These are phyloP conservation scores for Aspergillus aculeatus DNA, from an alignment of 2,329 filamentous ascomycete species.

Conservation along the genomic window DNA sequence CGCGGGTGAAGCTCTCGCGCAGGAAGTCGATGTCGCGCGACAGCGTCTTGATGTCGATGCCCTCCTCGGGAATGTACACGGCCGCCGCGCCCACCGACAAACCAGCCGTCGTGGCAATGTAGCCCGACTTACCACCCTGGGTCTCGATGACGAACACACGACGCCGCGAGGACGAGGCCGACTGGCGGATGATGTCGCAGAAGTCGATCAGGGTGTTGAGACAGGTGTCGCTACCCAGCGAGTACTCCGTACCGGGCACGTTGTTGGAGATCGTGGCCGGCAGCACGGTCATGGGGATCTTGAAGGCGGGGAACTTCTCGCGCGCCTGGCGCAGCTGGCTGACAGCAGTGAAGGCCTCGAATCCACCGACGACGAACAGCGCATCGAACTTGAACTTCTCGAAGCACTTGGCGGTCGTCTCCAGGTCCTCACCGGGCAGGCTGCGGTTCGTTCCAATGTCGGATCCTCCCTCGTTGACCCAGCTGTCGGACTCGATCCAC, in stretches of 20 bases:
- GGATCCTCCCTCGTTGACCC: slow-evolving; percentile 94
- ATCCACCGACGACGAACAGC: slow-evolving; percentile 88
- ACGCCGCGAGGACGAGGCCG: slow-evolving; percentile 86
- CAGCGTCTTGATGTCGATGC: slow-evolving; percentile 90
- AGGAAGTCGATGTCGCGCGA: slow-evolving; percentile 86
- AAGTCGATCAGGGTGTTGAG: slow-evolving; percentile 92
- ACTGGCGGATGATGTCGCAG: slow-evolving; percentile 97
- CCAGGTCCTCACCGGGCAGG: slow-evolving; percentile 83
- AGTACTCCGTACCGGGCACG: slow-evolving; percentile 96
- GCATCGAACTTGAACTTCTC: slow-evolving; percentile 85
- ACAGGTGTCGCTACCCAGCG: slow-evolving; percentile 92
- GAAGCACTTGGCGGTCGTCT: slow-evolving; percentile 77
- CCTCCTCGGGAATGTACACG: slow-evolving; percentile 96
- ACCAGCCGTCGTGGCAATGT: slow-evolving; percentile 86
- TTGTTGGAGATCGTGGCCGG: slow-evolving; percentile 99
- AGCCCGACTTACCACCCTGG: slow-evolving; percentile 90
- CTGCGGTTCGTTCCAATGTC: slow-evolving; percentile 98
- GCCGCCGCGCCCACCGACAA: slow-evolving; percentile 88
- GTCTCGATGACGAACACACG: slow-evolving; percentile 98
- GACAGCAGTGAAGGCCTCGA: slow-evolving; percentile 92
- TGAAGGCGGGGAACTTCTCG: slow-evolving; percentile 75
- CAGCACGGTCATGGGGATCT: slow-evolving; percentile 86
- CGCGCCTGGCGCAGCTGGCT: slow-evolving; percentile 82
- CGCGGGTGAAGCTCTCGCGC: slow-evolving; percentile 77
- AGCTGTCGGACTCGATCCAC: slow-evolving; percentile 92